A percentile compares a stretch with the other conserved stretches of the same genome.
Evolutionary conservation across 2,329 filamentous ascomycete species (phyloP).

Genomic region (Fusarium clavum): DNA sequence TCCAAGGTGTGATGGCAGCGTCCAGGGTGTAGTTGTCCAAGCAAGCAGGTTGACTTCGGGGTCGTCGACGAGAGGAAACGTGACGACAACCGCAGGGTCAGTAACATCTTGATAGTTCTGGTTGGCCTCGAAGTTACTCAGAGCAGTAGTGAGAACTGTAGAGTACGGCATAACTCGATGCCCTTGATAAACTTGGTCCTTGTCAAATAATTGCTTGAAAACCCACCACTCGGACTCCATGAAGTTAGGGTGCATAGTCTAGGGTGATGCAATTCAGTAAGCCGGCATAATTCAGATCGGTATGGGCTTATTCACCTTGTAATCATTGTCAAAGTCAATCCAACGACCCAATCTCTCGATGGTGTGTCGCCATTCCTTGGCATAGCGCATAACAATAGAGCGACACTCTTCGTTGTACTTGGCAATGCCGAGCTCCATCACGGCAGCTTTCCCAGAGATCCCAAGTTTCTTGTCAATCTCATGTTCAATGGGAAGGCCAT

Average conservation of each 20-base stretch:
- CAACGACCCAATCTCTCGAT: constrained; percentile 91
- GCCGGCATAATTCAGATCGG: not conserved
- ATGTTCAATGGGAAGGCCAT: constrained; percentile 94
- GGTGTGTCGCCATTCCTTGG: constrained; percentile 86
- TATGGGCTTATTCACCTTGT: constrained; percentile 70
- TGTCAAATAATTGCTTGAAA: constrained; percentile 92
- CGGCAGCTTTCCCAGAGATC: constrained; percentile 87
- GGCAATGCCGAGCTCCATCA: constrained; percentile 85
- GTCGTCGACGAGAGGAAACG: constrained; percentile 85
- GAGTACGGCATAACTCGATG: constrained; percentile 96
- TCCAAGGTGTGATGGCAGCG: constrained; percentile 81
- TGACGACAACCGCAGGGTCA: constrained; percentile 89
- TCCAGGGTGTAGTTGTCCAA: constrained; percentile 93
- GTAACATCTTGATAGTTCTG: constrained; percentile 96
- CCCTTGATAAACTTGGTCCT: constrained; percentile 88
- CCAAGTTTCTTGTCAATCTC: constrained; percentile 97
- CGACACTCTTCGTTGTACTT: constrained; percentile 94
- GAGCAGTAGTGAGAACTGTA: constrained; percentile 86
- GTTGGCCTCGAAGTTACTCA: constrained; percentile 93
- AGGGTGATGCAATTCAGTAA: constrained; percentile 19
- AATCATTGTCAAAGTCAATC: constrained; percentile 98
- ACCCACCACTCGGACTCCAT: constrained; percentile 99
- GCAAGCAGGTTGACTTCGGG: constrained; percentile 80
- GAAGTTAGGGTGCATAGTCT: constrained; percentile 94
- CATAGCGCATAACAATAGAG: constrained; percentile 92